A percentile compares a stretch with the other conserved stretches of the same genome.
phyloP scores from a whole-genome alignment of 1,139 yeast species.

The Suhomyces anneliseae region DNA sequence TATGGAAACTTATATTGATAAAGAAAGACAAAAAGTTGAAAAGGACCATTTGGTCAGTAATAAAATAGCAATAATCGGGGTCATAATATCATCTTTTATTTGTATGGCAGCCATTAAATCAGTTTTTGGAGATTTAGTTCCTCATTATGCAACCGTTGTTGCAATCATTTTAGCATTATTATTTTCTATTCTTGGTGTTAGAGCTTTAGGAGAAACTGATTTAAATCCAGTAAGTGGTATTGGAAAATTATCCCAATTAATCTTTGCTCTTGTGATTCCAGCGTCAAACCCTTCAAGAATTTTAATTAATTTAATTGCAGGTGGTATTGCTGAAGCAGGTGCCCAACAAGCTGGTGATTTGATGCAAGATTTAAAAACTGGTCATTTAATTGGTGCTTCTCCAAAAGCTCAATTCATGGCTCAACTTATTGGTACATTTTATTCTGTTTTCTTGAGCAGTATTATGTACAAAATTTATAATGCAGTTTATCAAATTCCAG shows the following conservation, averaged over 20 bases:
- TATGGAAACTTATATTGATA: not conserved
- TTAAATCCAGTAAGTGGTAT: conserved; percentile 96
- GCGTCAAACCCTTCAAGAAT: conserved; percentile 75
- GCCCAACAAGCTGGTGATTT: conserved; percentile 99
- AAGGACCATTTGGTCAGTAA: conserved; percentile 48
- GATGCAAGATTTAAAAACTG: conserved; percentile 96
- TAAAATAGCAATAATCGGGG: conserved; percentile 57
- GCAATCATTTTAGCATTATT: conserved; percentile 77
- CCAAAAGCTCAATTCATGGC: conserved; percentile 91
- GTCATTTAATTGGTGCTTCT: conserved; percentile 87
- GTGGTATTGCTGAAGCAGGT: conserved; percentile 97
- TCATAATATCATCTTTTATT: conserved; percentile 60
- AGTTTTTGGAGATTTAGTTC: conserved; percentile 72
- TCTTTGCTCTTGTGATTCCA: conserved; percentile 85
- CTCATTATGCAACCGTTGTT: conserved; percentile 63
- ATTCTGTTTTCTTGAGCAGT: conserved; percentile 78
- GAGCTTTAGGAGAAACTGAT: conserved; percentile 96
- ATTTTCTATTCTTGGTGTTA: conserved; percentile 80
- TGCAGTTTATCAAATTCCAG: conserved; percentile 80
- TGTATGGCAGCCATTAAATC: conserved; percentile 64
- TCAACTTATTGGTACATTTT: conserved; percentile 81
- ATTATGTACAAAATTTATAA: conserved; percentile 82
- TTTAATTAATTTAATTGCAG: conserved; percentile 84
- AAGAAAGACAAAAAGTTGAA: conserved; percentile 7
- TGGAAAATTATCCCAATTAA: conserved; percentile 86